Evolutionary conservation across 2,329 filamentous ascomycete genomes (phyloP).

Genomic region (Ophiognomonia clavigignenti-juglandacearum): DNA sequence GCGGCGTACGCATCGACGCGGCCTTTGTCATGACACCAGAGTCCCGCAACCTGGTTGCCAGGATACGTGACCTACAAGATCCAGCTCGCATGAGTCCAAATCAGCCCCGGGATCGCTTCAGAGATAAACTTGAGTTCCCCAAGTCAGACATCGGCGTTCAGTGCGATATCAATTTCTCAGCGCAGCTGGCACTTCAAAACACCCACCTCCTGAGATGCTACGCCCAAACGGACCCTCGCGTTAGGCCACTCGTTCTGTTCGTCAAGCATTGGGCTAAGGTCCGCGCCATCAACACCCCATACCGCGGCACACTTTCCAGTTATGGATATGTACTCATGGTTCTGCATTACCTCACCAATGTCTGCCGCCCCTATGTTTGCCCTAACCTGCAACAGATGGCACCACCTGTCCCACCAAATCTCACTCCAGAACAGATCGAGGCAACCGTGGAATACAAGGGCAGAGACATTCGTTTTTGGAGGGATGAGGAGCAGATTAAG

Average conservation of each 20-base stretch:
- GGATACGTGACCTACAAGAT: constrained; percentile 41
- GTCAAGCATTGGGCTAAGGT: constrained; percentile 88
- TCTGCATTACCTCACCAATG: constrained; percentile 81
- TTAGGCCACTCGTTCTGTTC: constrained; percentile 75
- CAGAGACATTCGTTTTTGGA: constrained; percentile 71
- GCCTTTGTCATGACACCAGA: constrained; percentile 33
- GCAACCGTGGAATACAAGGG: constrained; percentile 53
- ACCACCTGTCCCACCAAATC: constrained; percentile 34
- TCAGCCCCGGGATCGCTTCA: constrained; percentile 49
- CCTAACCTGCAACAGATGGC: constrained; percentile 71
- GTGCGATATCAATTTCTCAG: constrained; percentile 89
- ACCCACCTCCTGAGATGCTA: constrained; percentile 80
- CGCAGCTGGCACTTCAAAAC: constrained; percentile 78
- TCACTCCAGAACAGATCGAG: constrained; percentile 32
- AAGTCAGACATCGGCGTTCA: constrained; percentile 75
- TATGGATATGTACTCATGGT: constrained; percentile 94
- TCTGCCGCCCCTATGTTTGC: constrained; percentile 74
- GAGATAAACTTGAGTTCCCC: constrained; percentile 68
- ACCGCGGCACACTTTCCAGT: constrained; percentile 79
- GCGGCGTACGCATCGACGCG: constrained; percentile 23
- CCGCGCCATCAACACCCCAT: constrained; percentile 80
- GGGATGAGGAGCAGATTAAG: constrained; percentile 65
- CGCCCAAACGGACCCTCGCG: constrained; percentile 70
- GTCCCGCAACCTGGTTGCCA: constrained; percentile 30
- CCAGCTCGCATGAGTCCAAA: constrained; percentile 46